Conservation (phyloP, 75 land plant species). For the Isoetes taiwanensis region DNA sequence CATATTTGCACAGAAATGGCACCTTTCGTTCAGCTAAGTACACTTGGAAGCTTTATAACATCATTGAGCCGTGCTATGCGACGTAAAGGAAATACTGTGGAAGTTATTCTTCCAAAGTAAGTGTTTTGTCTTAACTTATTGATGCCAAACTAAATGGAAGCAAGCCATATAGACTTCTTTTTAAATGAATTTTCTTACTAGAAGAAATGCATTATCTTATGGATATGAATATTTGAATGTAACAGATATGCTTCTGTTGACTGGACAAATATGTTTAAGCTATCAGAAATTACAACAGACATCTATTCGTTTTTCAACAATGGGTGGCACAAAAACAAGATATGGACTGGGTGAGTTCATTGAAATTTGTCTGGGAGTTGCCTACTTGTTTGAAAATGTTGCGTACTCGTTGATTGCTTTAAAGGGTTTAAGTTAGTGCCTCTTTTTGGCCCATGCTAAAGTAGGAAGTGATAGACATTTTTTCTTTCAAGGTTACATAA, state of each 20-base stretch:
- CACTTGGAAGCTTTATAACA: conserved; percentile 39
- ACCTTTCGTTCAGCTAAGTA: conserved; percentile 37
- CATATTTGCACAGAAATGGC: conserved; percentile 65
- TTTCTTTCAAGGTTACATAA: too few species aligned
- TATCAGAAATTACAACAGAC: conserved; percentile 41
- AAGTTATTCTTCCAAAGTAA: conserved; percentile 70
- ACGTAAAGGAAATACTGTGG: conserved; percentile 47
- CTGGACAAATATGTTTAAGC: conserved; percentile 31
- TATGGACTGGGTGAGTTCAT: conserved; percentile 61
- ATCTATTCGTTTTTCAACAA: conserved; percentile 43
- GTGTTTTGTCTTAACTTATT: neutral
- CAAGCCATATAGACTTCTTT: too few species aligned
- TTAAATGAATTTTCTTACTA: too few species aligned
- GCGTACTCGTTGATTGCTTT: too few species aligned
- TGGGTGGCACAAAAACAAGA: conserved; percentile 41
- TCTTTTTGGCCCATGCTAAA: too few species aligned
- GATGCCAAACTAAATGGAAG: neutral
- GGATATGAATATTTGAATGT: neutral
- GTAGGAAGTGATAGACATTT: neutral
- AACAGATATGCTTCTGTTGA: conserved; percentile 38
- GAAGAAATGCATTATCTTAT: too few species aligned
- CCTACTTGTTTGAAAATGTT: too few species aligned
- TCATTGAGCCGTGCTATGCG: conserved; percentile 43
- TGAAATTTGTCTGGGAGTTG: too few species aligned
- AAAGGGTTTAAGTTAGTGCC: too few species aligned